Conservation (phyloP, 192 early-diverging fungal species). For the Coemansia sp. region DNA sequence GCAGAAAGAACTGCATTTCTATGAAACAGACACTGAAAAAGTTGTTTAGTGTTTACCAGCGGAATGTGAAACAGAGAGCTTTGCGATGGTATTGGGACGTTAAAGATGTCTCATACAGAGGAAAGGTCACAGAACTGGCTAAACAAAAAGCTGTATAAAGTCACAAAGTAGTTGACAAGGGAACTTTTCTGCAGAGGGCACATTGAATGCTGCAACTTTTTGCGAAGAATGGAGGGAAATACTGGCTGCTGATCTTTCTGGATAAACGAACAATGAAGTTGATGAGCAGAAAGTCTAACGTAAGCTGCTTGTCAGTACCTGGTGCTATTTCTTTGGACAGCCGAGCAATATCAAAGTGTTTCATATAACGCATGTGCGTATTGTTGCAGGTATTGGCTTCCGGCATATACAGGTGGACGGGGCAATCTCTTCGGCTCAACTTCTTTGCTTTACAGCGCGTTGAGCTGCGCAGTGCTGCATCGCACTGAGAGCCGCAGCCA, state of each 20-base stretch:
- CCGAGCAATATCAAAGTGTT: not conserved
- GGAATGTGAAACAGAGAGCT: too few relatives aligned
- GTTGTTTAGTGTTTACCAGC: slow-evolving; percentile 25
- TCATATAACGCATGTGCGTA: not conserved
- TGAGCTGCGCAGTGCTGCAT: not conserved
- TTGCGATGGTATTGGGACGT: too few relatives aligned
- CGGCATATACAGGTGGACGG: too few relatives aligned
- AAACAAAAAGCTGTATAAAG: too few relatives aligned
- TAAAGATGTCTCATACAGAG: too few relatives aligned
- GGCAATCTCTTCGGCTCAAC: not conserved
- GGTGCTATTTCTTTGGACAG: not conserved
- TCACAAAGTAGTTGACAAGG: not conserved
- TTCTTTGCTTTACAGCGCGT: not conserved
- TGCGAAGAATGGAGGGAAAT: not conserved
- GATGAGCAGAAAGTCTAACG: not conserved
- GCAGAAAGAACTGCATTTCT: slow-evolving; percentile 55
- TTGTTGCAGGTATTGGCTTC: not conserved
- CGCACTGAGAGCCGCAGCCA: not conserved
- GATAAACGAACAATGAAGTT: not conserved
- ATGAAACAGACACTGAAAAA: slow-evolving; percentile 39
- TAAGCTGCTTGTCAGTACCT: not conserved
- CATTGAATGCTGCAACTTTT: not conserved
- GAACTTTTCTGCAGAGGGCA: not conserved
- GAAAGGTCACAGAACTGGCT: too few relatives aligned
- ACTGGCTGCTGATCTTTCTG: not conserved